Conservation (phyloP, 2,329 filamentous ascomycete species). For the Fusarium coicis region DNA sequence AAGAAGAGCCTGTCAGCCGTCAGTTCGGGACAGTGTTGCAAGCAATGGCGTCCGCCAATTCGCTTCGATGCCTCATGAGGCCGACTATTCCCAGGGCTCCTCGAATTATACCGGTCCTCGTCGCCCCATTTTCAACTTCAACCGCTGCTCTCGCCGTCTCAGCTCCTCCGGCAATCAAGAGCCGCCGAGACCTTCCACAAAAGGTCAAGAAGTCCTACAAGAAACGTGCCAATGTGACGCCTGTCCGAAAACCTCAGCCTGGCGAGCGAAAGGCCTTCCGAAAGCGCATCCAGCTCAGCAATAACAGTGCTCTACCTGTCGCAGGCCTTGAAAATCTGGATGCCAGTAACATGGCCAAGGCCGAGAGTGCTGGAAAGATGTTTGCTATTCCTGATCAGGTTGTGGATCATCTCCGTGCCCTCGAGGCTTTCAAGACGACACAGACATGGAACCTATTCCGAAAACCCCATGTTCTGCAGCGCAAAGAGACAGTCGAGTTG, state of each 20-base stretch:
- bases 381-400: conserved; percentile 74
- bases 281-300: conserved; percentile 91
- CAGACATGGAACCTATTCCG: conserved; percentile 92
- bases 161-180: conserved; percentile 47
- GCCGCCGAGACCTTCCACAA: conserved; percentile 49
- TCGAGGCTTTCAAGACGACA: conserved; percentile 89
- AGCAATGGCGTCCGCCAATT: conserved; percentile 54
- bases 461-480: conserved; percentile 80
- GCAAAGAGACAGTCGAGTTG: conserved; percentile 80
- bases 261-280: conserved; percentile 89
- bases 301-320: conserved; percentile 89
- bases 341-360: conserved; percentile 63
- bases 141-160: conserved; percentile 44
- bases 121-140: conserved; percentile 57
- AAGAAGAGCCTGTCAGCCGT: background rate
- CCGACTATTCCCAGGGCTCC: conserved; percentile 48
- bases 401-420: conserved; percentile 82
- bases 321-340: conserved; percentile 71
- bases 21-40: background rate
- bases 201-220: conserved; percentile 64
- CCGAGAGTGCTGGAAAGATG: conserved; percentile 71
- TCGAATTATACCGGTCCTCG: conserved; percentile 48
- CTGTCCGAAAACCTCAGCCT: conserved; percentile 68
- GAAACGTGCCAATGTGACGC: conserved; percentile 56
- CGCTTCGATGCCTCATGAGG: conserved; percentile 56